These are phyloP conservation scores for Canariomyces notabilis DNA, from an alignment of 2,329 filamentous ascomycete species.

Conservation along the genomic window DNA sequence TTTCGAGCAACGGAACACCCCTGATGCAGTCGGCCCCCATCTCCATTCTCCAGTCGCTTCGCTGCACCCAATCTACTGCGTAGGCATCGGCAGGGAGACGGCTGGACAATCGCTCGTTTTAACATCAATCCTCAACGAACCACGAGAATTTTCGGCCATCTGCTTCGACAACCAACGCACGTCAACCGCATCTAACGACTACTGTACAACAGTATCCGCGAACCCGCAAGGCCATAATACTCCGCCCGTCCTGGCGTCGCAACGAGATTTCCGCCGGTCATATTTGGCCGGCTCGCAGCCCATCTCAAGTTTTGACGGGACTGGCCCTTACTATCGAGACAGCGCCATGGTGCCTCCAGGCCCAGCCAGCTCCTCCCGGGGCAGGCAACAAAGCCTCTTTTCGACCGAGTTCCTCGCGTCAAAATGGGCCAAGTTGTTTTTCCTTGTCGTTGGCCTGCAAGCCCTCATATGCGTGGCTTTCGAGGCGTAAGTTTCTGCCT, in stretches of 20 bases:
- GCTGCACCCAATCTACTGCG: constrained; percentile 10
- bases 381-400: constrained; percentile 31
- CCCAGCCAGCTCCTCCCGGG: constrained; percentile 30
- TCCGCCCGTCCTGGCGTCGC: constrained; percentile 43
- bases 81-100: constrained; percentile 5
- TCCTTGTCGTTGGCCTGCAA: constrained; percentile 68
- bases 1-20: constrained; percentile 16
- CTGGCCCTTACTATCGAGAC: constrained; percentile 33
- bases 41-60: constrained; percentile 2
- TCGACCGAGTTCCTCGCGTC: constrained; percentile 73
- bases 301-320: constrained; percentile 27
- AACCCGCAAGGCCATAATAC: constrained; percentile 11
- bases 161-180: constrained; percentile 1
- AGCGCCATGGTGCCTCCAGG: constrained; percentile 29
- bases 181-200: background rate
- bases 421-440: constrained; percentile 84
- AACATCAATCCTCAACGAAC: constrained; percentile 2
- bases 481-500: constrained; percentile 67
- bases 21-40: constrained; percentile 6
- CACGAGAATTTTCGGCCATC: constrained; percentile 4
- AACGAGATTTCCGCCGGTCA: constrained; percentile 42
- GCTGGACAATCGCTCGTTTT: constrained; percentile 1
- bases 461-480: constrained; percentile 74
- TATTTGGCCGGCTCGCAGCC: constrained; percentile 35
- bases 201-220: background rate